Evolutionary conservation across 192 early-diverging fungal genomes (phyloP).

Genomic region (Umbelopsis sp.): DNA sequence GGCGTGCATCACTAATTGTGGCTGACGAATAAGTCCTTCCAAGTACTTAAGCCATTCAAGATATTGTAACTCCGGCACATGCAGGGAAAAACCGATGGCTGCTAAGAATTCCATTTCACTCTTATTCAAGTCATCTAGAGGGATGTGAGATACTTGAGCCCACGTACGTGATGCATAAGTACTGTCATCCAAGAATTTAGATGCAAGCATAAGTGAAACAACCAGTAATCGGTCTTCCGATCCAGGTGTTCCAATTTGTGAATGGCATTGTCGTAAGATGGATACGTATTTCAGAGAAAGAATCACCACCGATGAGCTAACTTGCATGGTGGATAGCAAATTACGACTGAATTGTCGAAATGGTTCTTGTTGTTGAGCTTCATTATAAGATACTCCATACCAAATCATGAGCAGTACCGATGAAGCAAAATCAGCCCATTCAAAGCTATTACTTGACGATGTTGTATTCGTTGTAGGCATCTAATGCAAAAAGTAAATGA

Average conservation of each 20-base stretch:
- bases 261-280: slow-evolving; percentile 54
- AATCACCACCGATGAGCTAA: slow-evolving; percentile 64
- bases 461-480: too few relatives aligned
- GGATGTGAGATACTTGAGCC: slow-evolving; percentile 83
- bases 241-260: slow-evolving; percentile 65
- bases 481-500: too few relatives aligned
- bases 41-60: slow-evolving; percentile 56
- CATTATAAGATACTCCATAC: not conserved
- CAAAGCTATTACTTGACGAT: not conserved
- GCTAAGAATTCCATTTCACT: slow-evolving; percentile 88
- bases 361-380: slow-evolving; percentile 1
- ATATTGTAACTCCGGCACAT: slow-evolving; percentile 71
- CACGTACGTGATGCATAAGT: slow-evolving; percentile 76
- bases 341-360: slow-evolving; percentile 55
- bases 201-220: slow-evolving; percentile 83
- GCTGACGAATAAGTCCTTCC: slow-evolving; percentile 16
- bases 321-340: slow-evolving; percentile 59
- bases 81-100: slow-evolving; percentile 74
- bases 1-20: slow-evolving; percentile 21
- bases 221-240: slow-evolving; percentile 84
- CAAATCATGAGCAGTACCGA: slow-evolving; percentile 6
- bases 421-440: slow-evolving; percentile 12
- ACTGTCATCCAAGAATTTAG: slow-evolving; percentile 88
- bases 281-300: slow-evolving; percentile 67
- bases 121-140: slow-evolving; percentile 75